These are phyloP conservation scores for Helotiales sp. DNA, from an alignment of 2,329 filamentous ascomycete genomes.

Conservation along the genomic window DNA sequence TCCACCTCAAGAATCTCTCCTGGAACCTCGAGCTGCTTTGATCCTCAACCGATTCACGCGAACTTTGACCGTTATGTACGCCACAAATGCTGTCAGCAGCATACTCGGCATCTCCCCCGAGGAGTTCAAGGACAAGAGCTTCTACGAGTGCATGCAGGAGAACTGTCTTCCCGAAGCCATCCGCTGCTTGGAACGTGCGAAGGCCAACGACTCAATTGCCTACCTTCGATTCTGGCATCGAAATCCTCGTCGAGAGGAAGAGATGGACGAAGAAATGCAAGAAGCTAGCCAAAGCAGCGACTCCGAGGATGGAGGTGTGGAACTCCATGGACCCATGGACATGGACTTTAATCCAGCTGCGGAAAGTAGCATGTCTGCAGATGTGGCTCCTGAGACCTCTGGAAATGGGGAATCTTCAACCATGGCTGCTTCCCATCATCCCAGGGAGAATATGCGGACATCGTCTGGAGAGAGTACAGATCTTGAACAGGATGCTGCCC, in stretches of 20 bases:
- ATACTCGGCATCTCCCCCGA: slow-evolving; percentile 75
- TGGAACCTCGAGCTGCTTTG: slow-evolving; percentile 81
- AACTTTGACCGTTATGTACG: slow-evolving; percentile 84
- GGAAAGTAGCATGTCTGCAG: slow-evolving; percentile 12
- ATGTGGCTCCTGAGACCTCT: slow-evolving; percentile 1
- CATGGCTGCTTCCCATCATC: slow-evolving; percentile 2
- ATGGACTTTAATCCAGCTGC: slow-evolving; percentile 40
- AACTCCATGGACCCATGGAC: slow-evolving; percentile 50
- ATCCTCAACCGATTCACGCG: slow-evolving; percentile 87
- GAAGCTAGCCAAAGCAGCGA: slow-evolving; percentile 49
- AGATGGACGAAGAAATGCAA: slow-evolving; percentile 51
- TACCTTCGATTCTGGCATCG: slow-evolving; percentile 87
- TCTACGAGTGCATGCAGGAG: slow-evolving; percentile 85
- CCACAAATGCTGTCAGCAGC: slow-evolving; percentile 75
- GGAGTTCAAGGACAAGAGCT: slow-evolving; percentile 75
- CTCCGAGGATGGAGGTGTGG: slow-evolving; percentile 53
- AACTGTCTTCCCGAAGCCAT: slow-evolving; percentile 78
- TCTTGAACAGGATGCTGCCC: slow-evolving; percentile 45
- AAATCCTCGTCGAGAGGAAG: slow-evolving; percentile 68
- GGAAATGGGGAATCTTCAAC: slow-evolving; percentile 11
- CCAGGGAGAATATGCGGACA: slow-evolving; percentile 38
- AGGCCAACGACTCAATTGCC: slow-evolving; percentile 88
- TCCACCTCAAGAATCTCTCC: slow-evolving; percentile 61
- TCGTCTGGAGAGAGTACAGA: slow-evolving; percentile 54
- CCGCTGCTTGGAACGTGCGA: slow-evolving; percentile 80